Evolutionary conservation across 495 filamentous ascomycete species (phyloP).

Genomic region (Penicilliopsis zonata): DNA sequence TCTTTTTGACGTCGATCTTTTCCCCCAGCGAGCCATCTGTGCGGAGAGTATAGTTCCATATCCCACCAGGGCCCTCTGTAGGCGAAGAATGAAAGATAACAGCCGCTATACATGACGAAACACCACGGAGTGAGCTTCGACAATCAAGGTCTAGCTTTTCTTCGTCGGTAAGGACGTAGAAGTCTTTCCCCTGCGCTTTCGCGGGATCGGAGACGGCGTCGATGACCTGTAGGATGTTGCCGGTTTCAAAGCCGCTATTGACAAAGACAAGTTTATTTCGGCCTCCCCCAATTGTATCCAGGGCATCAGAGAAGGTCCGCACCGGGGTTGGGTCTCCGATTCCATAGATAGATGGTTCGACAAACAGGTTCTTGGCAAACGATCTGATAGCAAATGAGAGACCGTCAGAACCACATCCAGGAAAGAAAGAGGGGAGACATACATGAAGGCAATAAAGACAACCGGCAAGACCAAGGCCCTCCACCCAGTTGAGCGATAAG

Average conservation of each 20-base stretch:
- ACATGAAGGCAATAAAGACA: conserved; percentile 53
- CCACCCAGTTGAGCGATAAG: conserved; percentile 47
- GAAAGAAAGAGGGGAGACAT: background rate
- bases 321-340: conserved; percentile 46
- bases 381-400: conserved; percentile 10
- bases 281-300: conserved; percentile 36
- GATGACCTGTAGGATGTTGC: conserved; percentile 63
- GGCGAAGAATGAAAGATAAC: conserved; percentile 65
- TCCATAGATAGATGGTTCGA: conserved; percentile 54
- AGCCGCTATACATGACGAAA: conserved; percentile 62
- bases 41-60: conserved; percentile 82
- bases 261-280: conserved; percentile 66
- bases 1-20: conserved; percentile 43
- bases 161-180: conserved; percentile 38
- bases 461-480: conserved; percentile 63
- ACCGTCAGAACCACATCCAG: background rate
- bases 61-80: conserved; percentile 44
- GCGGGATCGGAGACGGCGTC: conserved; percentile 41
- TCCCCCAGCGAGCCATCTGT: conserved; percentile 52
- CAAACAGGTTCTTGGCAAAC: conserved; percentile 57
- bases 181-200: conserved; percentile 38
- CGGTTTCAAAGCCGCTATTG: conserved; percentile 56
- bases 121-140: conserved; percentile 54
- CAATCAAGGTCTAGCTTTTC: conserved; percentile 48
- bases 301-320: conserved; percentile 44